Conservation (phyloP, 2,329 filamentous ascomycete genomes). For the Cryphonectria naterciae region DNA sequence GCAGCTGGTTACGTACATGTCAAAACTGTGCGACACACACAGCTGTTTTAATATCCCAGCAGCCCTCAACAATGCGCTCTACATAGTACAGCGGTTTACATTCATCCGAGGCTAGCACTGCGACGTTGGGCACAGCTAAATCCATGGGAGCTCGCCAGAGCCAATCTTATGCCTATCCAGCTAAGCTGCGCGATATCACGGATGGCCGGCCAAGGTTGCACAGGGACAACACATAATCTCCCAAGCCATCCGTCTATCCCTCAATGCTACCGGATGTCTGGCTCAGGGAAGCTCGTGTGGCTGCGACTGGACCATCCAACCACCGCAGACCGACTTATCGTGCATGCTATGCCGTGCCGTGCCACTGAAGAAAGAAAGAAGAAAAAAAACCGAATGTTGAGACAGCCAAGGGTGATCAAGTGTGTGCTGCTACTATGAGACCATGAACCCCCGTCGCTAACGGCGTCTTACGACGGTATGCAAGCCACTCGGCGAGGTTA, state of each 20-base stretch:
- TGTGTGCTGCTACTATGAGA: conserved; percentile 15
- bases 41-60: conserved; percentile 7
- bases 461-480: conserved; percentile 26
- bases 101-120: conserved; percentile 21
- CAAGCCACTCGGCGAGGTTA: conserved; percentile 23
- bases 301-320: neutral
- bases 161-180: conserved; percentile 1
- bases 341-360: conserved; percentile 15
- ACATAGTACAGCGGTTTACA: neutral
- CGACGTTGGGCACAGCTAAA: conserved; percentile 18
- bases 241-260: neutral
- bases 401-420: no score
- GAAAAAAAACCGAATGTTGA: no score
- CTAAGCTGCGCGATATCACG: neutral
- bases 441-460: conserved; percentile 17
- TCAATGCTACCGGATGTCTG: neutral
- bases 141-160: neutral
- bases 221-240: conserved; percentile 8
- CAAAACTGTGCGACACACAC: conserved; percentile 10
- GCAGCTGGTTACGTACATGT: neutral
- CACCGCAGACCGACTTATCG: conserved; percentile 8
- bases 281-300: neutral
- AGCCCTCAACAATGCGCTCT: conserved; percentile 21
- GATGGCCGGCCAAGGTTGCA: neutral
- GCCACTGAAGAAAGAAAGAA: neutral